Conservation (phyloP, 768 basidiomycete species). For the Pulveroboletus frians region DNA sequence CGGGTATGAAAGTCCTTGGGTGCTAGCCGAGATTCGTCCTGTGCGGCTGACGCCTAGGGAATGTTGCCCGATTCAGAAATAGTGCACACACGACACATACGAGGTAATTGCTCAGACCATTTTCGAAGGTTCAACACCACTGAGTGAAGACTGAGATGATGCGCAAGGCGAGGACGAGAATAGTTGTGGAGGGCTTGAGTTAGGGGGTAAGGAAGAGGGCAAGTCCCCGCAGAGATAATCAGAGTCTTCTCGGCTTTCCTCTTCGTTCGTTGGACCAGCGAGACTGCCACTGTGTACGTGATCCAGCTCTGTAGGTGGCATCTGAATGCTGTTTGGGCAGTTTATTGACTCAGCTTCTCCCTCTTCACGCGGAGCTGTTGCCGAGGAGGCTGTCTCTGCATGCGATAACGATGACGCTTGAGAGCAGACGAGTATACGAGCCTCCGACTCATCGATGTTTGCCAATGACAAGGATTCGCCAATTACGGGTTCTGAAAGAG, state of each 20-base stretch:
- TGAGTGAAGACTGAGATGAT: slow-evolving; percentile 30
- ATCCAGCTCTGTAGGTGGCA: neutral
- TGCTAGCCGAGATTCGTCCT: neutral
- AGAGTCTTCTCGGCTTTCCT: neutral
- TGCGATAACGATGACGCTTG: neutral
- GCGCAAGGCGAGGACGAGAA: slow-evolving; percentile 41
- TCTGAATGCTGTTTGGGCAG: neutral
- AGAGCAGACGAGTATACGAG: neutral
- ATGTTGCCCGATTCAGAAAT: neutral
- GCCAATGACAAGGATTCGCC: neutral
- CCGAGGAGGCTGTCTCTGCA: neutral
- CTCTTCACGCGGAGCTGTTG: neutral
- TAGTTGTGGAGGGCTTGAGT: slow-evolving; percentile 44
- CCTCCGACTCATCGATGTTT: neutral
- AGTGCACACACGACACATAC: neutral
- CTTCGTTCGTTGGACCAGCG: neutral
- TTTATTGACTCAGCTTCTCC: neutral
- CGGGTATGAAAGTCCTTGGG: neutral
- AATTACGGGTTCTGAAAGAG: neutral
- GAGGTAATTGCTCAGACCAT: slow-evolving; percentile 11
- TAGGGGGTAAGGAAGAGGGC: slow-evolving; percentile 31
- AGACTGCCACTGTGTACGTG: neutral
- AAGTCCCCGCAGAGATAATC: slow-evolving; percentile 6
- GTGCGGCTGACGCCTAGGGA: neutral
- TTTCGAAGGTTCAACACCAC: slow-evolving; percentile 5